These are phyloP conservation scores for Penicillium fuscoglaucum DNA, from an alignment of 2,329 filamentous ascomycete species.

Conservation along the genomic window DNA sequence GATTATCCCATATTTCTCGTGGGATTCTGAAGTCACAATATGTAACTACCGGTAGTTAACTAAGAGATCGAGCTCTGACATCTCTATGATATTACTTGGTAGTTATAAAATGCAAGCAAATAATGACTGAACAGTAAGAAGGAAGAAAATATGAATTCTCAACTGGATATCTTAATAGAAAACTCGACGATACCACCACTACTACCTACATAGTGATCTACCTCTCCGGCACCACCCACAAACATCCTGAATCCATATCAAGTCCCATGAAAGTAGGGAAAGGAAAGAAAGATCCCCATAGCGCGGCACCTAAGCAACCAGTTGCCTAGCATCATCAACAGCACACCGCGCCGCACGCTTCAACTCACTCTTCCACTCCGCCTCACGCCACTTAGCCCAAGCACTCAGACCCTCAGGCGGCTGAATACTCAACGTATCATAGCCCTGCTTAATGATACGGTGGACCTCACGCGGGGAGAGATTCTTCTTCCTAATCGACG, in stretches of 20 bases:
- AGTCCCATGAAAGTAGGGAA: not conserved
- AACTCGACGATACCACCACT: not conserved
- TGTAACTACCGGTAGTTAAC: not conserved
- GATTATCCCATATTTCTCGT: not conserved
- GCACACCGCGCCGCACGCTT: slow-evolving; percentile 84
- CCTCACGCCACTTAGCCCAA: slow-evolving; percentile 84
- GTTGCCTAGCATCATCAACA: slow-evolving; percentile 65
- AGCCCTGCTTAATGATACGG: slow-evolving; percentile 92
- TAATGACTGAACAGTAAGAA: not conserved
- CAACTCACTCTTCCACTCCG: slow-evolving; percentile 76
- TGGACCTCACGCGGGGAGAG: slow-evolving; percentile 82
- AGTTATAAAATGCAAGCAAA: not conserved
- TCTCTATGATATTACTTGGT: not conserved
- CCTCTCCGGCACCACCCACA: not conserved
- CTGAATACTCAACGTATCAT: slow-evolving; percentile 91
- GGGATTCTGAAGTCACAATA: not conserved
- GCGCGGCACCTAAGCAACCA: slow-evolving; percentile 37
- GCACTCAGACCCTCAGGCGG: slow-evolving; percentile 81
- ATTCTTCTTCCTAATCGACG: slow-evolving; percentile 56
- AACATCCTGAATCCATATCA: not conserved
- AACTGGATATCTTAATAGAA: slow-evolving; percentile 8
- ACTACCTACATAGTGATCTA: not conserved
- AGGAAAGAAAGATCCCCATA: not conserved
- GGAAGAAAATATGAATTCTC: slow-evolving; percentile 1
- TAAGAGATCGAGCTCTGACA: not conserved